Base-by-base conservation (phyloP, 306 rosid species). In the Rubus idaeus region DNA sequence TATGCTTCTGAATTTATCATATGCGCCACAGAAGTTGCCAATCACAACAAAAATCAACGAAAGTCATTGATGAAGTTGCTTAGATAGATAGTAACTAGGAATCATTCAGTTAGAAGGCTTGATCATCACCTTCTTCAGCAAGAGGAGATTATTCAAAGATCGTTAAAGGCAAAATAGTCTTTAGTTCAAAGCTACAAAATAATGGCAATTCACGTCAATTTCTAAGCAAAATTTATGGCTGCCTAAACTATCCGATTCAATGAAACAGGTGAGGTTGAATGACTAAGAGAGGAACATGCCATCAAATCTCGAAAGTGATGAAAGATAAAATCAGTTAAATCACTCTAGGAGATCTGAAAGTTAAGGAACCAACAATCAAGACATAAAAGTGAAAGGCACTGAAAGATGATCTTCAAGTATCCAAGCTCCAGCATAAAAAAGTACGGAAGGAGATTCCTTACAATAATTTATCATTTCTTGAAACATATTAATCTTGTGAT, bases 291-390 rank as follows among this genome's bases (percentile, higher is more conserved):
- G 64, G 6, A 57, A 57, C 5, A 13, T 30, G 67, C 67, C 41
- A 4, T 30, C 67, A 61, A 23, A 11, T 30, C 17, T 58, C 39
- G 2, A 70, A 70, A 30, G 35, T 2, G 42, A 37, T 50, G 35
- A 30, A 30, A 30, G 35, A 30, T 30, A 30, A 26, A n/a, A 62
- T 21, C 77, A 7, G 11, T 55, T 55, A 1, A 23, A 23, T 30
- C 35, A 8, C 10, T 78, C 44, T 21, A 23, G 44, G 55, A 70
- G 71, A 61, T 61, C 77, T n/a, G 26, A 50, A 51, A 58, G 42
- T 50, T 55, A 8, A 49, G 55, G 35, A 30, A 30, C 35, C 35
- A 30, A 30, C 35, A 30, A 30, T 30, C 13, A 56, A 44, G 44
- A 67, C 71, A n/a, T 30, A 30, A 30, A 65, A 37, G 6, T 40